These are phyloP conservation scores for Taiozyma sp. DNA, from an alignment of 1,139 yeast species.

Conservation along the genomic window DNA sequence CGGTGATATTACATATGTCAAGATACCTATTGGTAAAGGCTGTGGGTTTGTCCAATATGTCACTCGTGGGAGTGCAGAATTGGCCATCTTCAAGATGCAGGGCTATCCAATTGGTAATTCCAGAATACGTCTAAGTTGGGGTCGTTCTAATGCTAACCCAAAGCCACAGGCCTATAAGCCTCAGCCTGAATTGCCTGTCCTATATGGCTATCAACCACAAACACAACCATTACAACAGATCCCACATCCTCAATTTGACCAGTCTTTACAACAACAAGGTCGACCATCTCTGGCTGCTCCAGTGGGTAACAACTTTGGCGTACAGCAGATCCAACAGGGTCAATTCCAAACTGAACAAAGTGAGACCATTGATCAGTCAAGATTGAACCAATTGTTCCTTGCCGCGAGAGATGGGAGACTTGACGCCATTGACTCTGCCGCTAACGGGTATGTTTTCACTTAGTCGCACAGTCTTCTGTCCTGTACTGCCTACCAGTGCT, in stretches of 20 bases:
- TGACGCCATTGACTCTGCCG: constrained; percentile 41
- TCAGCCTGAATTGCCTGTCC: constrained; percentile 21
- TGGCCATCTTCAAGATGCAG: constrained; percentile 88
- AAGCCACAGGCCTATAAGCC: constrained; percentile 18
- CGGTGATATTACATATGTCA: constrained; percentile 80
- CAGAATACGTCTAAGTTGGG: constrained; percentile 87
- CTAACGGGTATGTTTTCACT: constrained; percentile 32
- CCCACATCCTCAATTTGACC: constrained; percentile 4
- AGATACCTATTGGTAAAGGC: constrained; percentile 88
- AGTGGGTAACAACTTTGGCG: constrained; percentile 8
- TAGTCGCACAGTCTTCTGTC: constrained; percentile 1
- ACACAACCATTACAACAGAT: constrained; percentile 5
- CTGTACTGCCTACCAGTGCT: neutral
- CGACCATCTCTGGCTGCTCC: constrained; percentile 2
- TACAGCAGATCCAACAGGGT: constrained; percentile 10
- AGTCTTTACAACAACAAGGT: constrained; percentile 2
- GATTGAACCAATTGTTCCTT: constrained; percentile 42
- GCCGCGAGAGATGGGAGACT: constrained; percentile 46
- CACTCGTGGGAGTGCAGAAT: constrained; percentile 79
- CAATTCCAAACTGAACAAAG: constrained; percentile 14
- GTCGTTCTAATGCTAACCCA: constrained; percentile 39
- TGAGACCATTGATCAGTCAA: constrained; percentile 23
- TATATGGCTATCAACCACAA: constrained; percentile 15
- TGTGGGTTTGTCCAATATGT: constrained; percentile 90
- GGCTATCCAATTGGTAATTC: constrained; percentile 88